phyloP scores from a whole-genome alignment of 2,329 filamentous ascomycete genomes.

The Aspergillus neotritici region DNA sequence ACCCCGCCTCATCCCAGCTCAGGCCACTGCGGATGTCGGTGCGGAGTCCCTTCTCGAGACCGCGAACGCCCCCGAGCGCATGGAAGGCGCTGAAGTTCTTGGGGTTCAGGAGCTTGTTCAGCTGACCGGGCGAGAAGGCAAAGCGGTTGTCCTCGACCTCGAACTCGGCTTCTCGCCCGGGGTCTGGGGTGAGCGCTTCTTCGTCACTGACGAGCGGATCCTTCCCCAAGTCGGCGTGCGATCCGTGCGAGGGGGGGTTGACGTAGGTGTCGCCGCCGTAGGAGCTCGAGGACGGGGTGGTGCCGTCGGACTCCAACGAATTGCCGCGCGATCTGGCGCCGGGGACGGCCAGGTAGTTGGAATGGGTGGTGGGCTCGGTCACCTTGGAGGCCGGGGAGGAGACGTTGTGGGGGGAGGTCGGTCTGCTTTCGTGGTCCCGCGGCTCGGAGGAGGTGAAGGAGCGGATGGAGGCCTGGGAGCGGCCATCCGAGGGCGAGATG shows the following conservation, averaged over 20 bases:
- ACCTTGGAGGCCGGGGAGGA: slow-evolving; percentile 55
- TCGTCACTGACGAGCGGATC: slow-evolving; percentile 53
- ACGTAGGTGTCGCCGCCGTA: slow-evolving; percentile 53
- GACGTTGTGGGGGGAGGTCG: slow-evolving; percentile 62
- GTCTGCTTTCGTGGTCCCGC: slow-evolving; percentile 50
- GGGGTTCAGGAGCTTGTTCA: slow-evolving; percentile 72
- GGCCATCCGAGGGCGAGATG: slow-evolving; percentile 46
- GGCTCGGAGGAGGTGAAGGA: slow-evolving; percentile 55
- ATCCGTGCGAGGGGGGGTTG: slow-evolving; percentile 38
- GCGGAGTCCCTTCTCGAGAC: slow-evolving; percentile 67
- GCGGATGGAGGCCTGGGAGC: slow-evolving; percentile 49
- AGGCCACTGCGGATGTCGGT: slow-evolving; percentile 61
- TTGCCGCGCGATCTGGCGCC: slow-evolving; percentile 58
- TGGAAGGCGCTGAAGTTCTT: slow-evolving; percentile 71
- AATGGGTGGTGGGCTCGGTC: slow-evolving; percentile 45
- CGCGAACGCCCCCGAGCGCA: slow-evolving; percentile 65
- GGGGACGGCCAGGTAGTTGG: slow-evolving; percentile 59
- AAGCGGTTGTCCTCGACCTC: slow-evolving; percentile 63
- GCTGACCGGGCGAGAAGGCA: slow-evolving; percentile 65
- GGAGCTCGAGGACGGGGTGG: slow-evolving; percentile 47
- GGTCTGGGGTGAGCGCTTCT: slow-evolving; percentile 63
- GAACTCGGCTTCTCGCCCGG: slow-evolving; percentile 66
- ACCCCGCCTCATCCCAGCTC: slow-evolving; percentile 60
- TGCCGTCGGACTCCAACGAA: slow-evolving; percentile 59
- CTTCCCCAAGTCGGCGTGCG: slow-evolving; percentile 39